phyloP scores from a whole-genome alignment of 805 yeast species.

The Metschnikowia vanudenii region DNA sequence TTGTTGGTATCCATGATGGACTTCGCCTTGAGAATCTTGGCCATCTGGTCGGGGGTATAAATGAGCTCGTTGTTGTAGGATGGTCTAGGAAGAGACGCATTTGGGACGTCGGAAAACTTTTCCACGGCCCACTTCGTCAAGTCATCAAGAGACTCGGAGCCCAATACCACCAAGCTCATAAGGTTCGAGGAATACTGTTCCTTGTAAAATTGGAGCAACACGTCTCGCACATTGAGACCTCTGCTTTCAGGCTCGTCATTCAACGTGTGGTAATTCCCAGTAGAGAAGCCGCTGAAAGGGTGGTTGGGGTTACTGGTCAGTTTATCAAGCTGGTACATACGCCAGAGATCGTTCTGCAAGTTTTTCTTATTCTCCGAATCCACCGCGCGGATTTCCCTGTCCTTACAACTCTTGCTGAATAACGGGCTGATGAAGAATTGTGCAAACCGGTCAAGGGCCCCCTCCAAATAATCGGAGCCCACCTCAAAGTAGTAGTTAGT shows the following conservation, averaged over 20 bases:
- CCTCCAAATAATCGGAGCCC: conserved; percentile 69
- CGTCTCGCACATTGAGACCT: conserved; percentile 77
- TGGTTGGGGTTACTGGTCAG: conserved; percentile 69
- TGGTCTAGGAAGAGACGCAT: conserved; percentile 46
- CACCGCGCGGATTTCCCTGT: conserved; percentile 90
- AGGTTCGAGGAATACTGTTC: conserved; percentile 77
- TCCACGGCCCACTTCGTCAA: conserved; percentile 69
- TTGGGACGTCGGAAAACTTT: conserved; percentile 62
- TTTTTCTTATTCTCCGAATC: conserved; percentile 96
- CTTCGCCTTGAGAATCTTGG: conserved; percentile 59
- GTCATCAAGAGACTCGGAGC: conserved; percentile 73
- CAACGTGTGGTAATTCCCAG: conserved; percentile 81
- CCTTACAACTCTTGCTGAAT: conserved; percentile 71
- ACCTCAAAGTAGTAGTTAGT: conserved; percentile 92
- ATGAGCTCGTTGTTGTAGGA: conserved; percentile 47
- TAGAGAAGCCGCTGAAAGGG: conserved; percentile 84
- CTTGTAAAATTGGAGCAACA: conserved; percentile 70
- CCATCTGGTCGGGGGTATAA: conserved; percentile 47
- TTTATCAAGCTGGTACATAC: conserved; percentile 81
- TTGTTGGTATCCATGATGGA: conserved; percentile 81
- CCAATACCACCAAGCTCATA: conserved; percentile 83
- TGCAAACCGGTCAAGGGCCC: conserved; percentile 88
- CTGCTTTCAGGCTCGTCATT: conserved; percentile 57
- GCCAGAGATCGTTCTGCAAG: conserved; percentile 85
- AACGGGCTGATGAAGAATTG: conserved; percentile 89